These are phyloP conservation scores for Prinsepia uniflora DNA, from an alignment of 306 rosid genomes.

Conservation along the genomic window DNA sequence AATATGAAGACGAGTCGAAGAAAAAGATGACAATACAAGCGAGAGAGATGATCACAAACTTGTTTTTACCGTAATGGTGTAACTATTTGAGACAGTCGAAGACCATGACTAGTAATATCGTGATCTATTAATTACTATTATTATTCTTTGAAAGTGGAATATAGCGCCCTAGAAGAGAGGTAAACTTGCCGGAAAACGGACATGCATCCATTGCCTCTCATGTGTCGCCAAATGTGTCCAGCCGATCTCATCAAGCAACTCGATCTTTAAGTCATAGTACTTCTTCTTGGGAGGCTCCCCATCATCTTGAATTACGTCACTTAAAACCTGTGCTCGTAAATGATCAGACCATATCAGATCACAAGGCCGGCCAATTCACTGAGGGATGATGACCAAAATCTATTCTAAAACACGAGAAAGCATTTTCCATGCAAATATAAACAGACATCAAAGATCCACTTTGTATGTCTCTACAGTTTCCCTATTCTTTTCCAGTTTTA, in stretches of 20 bases:
- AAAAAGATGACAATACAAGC: not conserved
- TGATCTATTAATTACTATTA: not conserved
- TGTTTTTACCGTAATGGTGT: not conserved
- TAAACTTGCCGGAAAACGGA: conserved; percentile 74
- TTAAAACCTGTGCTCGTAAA: conserved; percentile 44
- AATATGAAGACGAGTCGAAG: not conserved
- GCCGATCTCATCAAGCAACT: conserved; percentile 74
- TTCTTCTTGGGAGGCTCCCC: conserved; percentile 75
- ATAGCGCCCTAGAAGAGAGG: conserved; percentile 55
- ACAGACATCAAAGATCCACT: not conserved
- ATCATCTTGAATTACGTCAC: conserved; percentile 71
- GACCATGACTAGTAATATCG: too few species aligned
- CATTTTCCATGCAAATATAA: conserved; percentile 1
- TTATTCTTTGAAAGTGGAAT: not conserved
- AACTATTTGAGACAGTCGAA: not conserved
- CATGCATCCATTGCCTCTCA: conserved; percentile 85
- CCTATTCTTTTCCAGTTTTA: not conserved
- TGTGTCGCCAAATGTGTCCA: conserved; percentile 71
- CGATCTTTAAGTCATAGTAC: conserved; percentile 68
- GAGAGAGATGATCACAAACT: not conserved
- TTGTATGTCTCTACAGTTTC: not conserved
- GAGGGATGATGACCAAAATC: not conserved
- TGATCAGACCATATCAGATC: not conserved
- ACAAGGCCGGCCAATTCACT: conserved; percentile 3
- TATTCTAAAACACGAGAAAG: not conserved